phyloP scores from a whole-genome alignment of 148 eudicot genomes.

The Chenopodium quinoa region DNA sequence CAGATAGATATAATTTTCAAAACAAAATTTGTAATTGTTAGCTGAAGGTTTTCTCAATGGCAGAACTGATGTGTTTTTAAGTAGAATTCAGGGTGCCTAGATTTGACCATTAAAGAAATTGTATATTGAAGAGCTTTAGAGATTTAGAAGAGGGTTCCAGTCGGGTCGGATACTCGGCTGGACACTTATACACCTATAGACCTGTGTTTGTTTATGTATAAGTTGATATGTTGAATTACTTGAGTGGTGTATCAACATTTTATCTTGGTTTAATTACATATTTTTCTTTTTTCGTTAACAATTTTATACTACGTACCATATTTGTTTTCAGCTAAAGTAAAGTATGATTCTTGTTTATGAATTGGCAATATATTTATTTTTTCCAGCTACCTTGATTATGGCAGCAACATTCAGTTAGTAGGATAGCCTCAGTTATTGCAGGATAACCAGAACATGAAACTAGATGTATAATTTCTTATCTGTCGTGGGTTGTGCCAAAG shows the following conservation, averaged over 20 bases:
- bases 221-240: constrained; percentile 7
- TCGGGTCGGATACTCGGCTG: not conserved
- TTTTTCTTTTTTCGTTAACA: not conserved
- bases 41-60: constrained; percentile 36
- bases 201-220: constrained; percentile 16
- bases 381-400: not conserved
- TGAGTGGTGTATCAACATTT: constrained; percentile 11
- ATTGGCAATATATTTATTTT: not conserved
- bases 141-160: not conserved
- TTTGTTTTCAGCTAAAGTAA: not conserved
- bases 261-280: not conserved
- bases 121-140: constrained; percentile 27
- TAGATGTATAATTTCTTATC: too few relatives aligned
- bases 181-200: constrained; percentile 5
- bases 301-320: not conserved
- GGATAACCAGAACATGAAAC: too few relatives aligned
- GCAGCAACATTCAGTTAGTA: not conserved
- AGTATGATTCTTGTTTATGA: not conserved
- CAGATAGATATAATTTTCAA: constrained; percentile 24
- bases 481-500: too few relatives aligned
- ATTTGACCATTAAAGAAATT: constrained; percentile 26
- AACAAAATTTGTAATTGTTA: constrained; percentile 22
- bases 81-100: constrained; percentile 45
- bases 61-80: constrained; percentile 57
- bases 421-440: too few relatives aligned